Percentiles rank a stretch among this genome's conserved stretches.
Evolutionary conservation across 1,139 yeast species (phyloP).

Genomic region (Tardiomyces digboiensis): DNA sequence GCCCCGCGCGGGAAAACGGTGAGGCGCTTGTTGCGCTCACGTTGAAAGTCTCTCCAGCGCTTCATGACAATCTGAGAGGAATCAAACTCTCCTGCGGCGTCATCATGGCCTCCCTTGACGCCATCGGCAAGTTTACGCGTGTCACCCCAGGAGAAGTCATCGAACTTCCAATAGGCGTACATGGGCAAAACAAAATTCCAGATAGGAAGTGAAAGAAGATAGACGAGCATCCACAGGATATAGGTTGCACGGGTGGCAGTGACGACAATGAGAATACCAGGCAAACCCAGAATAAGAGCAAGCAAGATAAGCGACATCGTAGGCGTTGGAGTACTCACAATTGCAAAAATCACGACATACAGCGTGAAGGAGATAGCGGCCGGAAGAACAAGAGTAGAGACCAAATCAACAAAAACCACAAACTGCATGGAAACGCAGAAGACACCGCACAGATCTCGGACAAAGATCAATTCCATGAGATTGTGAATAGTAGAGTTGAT

Average conservation of each 20-base stretch:
- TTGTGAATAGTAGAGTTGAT: constrained; percentile 96
- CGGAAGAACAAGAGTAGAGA: constrained; percentile 89
- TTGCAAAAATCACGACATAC: constrained; percentile 70
- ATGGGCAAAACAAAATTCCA: constrained; percentile 92
- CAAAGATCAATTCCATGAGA: constrained; percentile 81
- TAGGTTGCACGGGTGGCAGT: constrained; percentile 78
- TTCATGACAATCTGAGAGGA: constrained; percentile 81
- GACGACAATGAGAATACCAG: constrained; percentile 78
- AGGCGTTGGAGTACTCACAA: constrained; percentile 78
- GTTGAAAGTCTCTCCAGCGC: constrained; percentile 90
- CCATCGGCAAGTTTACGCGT: constrained; percentile 82
- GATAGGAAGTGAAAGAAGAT: constrained; percentile 75
- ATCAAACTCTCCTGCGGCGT: constrained; percentile 73
- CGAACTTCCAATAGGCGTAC: constrained; percentile 95
- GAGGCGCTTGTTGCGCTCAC: constrained; percentile 31
- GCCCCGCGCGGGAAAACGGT: neutral
- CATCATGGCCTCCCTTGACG: constrained; percentile 54
- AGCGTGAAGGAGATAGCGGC: constrained; percentile 84
- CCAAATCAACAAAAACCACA: constrained; percentile 74
- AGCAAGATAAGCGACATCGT: constrained; percentile 68
- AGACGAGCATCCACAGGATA: constrained; percentile 72
- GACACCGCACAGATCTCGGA: constrained; percentile 91
- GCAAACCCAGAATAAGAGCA: constrained; percentile 80
- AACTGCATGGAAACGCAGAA: constrained; percentile 98
- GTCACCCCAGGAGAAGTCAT: constrained; percentile 98